These are phyloP conservation scores for Eucalyptus tenuipes DNA, from an alignment of 345 rosid genomes.

Conservation along the genomic window DNA sequence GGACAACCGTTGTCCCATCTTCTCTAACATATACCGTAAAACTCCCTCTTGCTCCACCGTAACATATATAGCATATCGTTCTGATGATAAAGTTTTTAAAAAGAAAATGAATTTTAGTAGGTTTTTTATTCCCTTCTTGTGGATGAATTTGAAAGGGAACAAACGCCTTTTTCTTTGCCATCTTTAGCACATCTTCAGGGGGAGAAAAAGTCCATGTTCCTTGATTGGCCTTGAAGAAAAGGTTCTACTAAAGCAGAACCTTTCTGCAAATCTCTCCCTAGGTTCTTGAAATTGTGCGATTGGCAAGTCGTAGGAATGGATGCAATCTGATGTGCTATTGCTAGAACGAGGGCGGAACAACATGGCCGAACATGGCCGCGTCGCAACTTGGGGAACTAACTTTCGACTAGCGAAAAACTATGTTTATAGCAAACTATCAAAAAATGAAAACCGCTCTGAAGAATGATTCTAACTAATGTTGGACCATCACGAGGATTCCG, in stretches of 20 bases:
- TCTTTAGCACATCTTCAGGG: not conserved
- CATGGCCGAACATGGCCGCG: accelerated
- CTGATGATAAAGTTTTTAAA: not conserved
- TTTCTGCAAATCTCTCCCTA: not conserved
- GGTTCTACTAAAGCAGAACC: not conserved
- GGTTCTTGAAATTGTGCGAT: not conserved
- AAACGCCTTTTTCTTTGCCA: not conserved
- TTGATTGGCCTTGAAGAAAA: not conserved
- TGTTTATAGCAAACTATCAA: not conserved
- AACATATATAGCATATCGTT: not conserved
- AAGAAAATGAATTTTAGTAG: not conserved
- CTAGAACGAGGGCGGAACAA: not conserved
- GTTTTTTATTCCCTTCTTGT: not conserved
- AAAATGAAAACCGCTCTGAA: not conserved
- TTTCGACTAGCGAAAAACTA: not conserved
- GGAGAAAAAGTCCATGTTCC: not conserved
- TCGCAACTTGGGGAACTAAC: not conserved
- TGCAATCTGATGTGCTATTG: not conserved
- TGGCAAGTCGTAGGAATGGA: not conserved
- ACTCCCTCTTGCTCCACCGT: not conserved
- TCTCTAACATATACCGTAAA: not conserved
- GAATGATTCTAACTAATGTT: not conserved
- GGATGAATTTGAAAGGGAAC: not conserved
- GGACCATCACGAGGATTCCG: not conserved
- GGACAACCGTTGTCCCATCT: not conserved